Conservation (phyloP, 2,329 filamentous ascomycete species). For the Botrytis cinerea region DNA sequence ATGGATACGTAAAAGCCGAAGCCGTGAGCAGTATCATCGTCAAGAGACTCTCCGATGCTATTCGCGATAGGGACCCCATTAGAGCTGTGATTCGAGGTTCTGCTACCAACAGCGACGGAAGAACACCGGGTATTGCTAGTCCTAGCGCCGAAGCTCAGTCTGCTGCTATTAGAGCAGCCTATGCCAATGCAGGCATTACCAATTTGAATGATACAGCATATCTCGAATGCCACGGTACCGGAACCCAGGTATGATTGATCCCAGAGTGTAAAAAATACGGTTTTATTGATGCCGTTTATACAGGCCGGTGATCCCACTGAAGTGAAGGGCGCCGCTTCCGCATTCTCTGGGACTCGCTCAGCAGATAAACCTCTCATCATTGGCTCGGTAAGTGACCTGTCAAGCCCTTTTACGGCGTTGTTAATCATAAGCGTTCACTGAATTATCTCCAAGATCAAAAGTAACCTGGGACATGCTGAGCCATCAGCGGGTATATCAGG, state of each 20-base stretch:
- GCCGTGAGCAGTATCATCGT: conserved; percentile 8
- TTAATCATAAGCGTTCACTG: not conserved
- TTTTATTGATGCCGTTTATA: not conserved
- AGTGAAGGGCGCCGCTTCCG: conserved; percentile 7
- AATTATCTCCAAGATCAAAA: conserved; percentile 7
- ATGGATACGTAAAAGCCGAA: conserved; percentile 22
- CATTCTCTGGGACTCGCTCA: not conserved
- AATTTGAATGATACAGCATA: not conserved
- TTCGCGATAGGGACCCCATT: conserved; percentile 21
- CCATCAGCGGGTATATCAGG: conserved; percentile 43
- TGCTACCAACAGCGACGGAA: conserved; percentile 18
- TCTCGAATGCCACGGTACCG: conserved; percentile 19
- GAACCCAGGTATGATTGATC: not conserved
- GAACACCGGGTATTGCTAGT: conserved; percentile 15
- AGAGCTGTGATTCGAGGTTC: conserved; percentile 19
- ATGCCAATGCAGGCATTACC: conserved; percentile 17
- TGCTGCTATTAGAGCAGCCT: conserved; percentile 17
- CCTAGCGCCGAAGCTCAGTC: conserved; percentile 21
- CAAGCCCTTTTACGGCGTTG: not conserved
- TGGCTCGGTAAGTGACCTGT: conserved; percentile 14
- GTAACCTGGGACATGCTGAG: conserved; percentile 39
- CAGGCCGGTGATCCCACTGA: conserved; percentile 5
- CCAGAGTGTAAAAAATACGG: not conserved
- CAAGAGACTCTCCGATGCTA: conserved; percentile 14
- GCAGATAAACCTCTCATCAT: not conserved